These are phyloP conservation scores for Penstemon barbatus DNA, from an alignment of 257 asterid species.

Conservation along the genomic window DNA sequence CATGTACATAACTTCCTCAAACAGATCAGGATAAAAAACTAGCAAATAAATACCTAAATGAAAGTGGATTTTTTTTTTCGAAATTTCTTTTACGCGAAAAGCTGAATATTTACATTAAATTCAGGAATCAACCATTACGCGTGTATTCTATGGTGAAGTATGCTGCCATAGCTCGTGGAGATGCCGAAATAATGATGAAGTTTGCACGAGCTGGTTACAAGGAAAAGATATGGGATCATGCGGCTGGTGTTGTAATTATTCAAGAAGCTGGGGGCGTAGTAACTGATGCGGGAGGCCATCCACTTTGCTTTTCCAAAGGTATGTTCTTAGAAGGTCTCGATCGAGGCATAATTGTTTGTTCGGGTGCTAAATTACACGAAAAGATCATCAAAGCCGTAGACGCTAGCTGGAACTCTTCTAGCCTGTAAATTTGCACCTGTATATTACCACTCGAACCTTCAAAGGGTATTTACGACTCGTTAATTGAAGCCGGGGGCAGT, in stretches of 20 bases:
- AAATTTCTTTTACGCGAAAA: neutral
- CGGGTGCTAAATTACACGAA: slow-evolving; percentile 65
- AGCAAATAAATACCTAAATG: neutral
- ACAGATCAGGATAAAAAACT: neutral
- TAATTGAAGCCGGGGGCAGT: too few species aligned
- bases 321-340: slow-evolving; percentile 79
- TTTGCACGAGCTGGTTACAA: slow-evolving; percentile 74
- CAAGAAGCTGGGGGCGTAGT: slow-evolving; percentile 89
- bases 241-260: slow-evolving; percentile 79
- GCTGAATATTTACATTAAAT: slow-evolving; percentile 3
- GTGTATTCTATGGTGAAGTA: slow-evolving; percentile 79
- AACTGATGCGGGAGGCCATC: slow-evolving; percentile 77
- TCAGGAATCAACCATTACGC: slow-evolving; percentile 77
- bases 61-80: neutral
- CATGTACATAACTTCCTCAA: neutral
- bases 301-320: slow-evolving; percentile 72
- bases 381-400: slow-evolving; percentile 71
- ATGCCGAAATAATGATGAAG: slow-evolving; percentile 84
- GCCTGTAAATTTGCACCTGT: slow-evolving; percentile 39
- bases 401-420: slow-evolving; percentile 86
- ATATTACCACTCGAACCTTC: neutral
- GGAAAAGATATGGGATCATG: slow-evolving; percentile 97
- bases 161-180: slow-evolving; percentile 88
- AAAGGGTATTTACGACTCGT: neutral
- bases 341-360: slow-evolving; percentile 75